Percentiles rank a stretch among this genome's conserved stretches.
phyloP scores from a whole-genome alignment of 2,329 filamentous ascomycete species.

The Pseudogymnoascus sp. region DNA sequence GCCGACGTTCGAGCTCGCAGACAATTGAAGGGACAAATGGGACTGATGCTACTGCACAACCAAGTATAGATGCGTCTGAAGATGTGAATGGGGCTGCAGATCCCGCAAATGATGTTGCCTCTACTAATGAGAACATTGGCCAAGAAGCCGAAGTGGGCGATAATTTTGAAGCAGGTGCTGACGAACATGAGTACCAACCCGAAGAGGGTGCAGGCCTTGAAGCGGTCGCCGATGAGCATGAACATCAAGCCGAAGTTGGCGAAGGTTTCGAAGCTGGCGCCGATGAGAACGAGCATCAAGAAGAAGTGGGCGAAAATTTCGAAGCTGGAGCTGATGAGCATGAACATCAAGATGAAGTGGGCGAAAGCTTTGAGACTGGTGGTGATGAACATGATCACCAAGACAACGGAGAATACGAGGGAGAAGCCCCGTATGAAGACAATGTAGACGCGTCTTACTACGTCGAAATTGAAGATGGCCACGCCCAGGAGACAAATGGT shows the following conservation, averaged over 20 bases:
- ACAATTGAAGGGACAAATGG: constrained; percentile 5
- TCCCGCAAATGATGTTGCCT: not conserved
- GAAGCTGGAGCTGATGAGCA: constrained; percentile 3
- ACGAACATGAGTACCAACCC: constrained; percentile 17
- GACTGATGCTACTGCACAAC: not conserved
- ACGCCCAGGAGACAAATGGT: not conserved
- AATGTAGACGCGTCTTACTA: not conserved
- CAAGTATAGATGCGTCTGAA: not conserved
- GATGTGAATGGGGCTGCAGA: not conserved
- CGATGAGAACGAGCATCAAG: not conserved
- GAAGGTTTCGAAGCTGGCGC: not conserved
- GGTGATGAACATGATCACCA: constrained; percentile 10
- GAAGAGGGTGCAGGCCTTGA: constrained; percentile 24
- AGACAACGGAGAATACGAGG: constrained; percentile 9
- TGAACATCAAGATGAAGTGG: constrained; percentile 1
- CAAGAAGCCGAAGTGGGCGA: constrained; percentile 9
- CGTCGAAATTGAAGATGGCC: not conserved
- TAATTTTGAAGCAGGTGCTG: constrained; percentile 21
- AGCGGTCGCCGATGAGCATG: not conserved
- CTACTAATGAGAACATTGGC: not conserved
- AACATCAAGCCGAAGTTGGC: not conserved
- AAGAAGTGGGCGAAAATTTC: not conserved
- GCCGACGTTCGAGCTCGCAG: constrained; percentile 19
- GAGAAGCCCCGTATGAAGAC: not conserved
- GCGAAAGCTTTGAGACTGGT: constrained; percentile 6